Conservation (phyloP, 2,329 filamentous ascomycete genomes). For the Pestalotiopsis sp. region DNA sequence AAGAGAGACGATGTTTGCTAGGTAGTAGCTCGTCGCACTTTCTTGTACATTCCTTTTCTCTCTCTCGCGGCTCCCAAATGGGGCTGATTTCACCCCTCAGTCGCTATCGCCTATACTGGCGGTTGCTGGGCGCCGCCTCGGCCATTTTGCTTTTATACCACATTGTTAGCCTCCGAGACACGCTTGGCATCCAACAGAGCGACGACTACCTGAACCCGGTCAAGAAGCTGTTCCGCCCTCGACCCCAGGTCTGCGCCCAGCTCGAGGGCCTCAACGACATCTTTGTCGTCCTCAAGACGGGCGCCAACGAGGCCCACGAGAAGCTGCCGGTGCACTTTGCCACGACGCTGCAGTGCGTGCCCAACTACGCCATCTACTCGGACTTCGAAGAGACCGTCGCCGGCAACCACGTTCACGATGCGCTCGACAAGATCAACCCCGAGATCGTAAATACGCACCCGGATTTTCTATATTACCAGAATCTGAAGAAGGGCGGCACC, state of each 20-base stretch:
- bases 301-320: slow-evolving; percentile 55
- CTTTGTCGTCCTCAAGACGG: slow-evolving; percentile 61
- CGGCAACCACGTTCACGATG: slow-evolving; percentile 52
- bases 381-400: slow-evolving; percentile 55
- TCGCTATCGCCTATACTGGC: slow-evolving; percentile 6
- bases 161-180: background rate
- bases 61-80: background rate
- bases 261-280: slow-evolving; percentile 50
- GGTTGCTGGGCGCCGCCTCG: background rate
- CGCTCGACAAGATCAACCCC: slow-evolving; percentile 45
- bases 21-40: background rate
- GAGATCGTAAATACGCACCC: slow-evolving; percentile 38
- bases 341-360: slow-evolving; percentile 56
- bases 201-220: slow-evolving; percentile 1
- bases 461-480: slow-evolving; percentile 55
- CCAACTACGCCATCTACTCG: slow-evolving; percentile 59
- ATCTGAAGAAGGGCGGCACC: slow-evolving; percentile 42
- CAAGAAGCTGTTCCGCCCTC: background rate
- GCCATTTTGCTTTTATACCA: slow-evolving; percentile 5
- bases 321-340: slow-evolving; percentile 57
- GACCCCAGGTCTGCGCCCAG: background rate
- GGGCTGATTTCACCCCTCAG: background rate
- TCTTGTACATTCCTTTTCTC: background rate
- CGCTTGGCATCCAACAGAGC: background rate
- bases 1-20: background rate